Base-by-base conservation (phyloP, 306 rosid genomes). In the Adenanthera pavonina region DNA sequence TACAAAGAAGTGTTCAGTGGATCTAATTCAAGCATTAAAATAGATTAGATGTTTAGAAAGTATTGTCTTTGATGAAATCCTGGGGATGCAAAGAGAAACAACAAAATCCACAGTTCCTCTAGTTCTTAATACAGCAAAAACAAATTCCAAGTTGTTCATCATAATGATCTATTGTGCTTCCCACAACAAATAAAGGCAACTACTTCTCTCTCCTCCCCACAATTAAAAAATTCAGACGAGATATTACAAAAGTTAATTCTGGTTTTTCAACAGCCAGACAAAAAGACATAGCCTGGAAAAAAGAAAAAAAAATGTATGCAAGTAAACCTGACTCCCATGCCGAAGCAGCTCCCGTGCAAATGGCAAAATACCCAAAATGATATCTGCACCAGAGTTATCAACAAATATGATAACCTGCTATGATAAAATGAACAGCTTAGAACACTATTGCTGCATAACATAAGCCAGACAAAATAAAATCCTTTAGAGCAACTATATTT, bases 301-400 rank as follows among this genome's bases (percentile, higher is more conserved):
- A 44, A 33, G n/a, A 69, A 41, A 80, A 17, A 19, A 44, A 33
- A 80, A 87, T 69, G 25, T 46, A 77, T 56, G 78, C 64, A 72
- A 17, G 64, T 86, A 86, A 85, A 95, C 98, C 99, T 93, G 93
- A 77, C 90, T 89, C 76, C 98, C 99, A 6, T 70, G 97, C 53
- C 87, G 90, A 76, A 95, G 94, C 79, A 95, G 89, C 86, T 95
- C 99, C 85, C 97, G 89, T 60, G 97, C 98, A 90, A 95, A 95
- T 54, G 99, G 99, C 69, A 95, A 82, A 80, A 95, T 95, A 59
- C 99, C 98, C 87, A 95, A 88, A 85, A 95, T 86, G 67, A 95
- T 83, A 87, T 95, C 99, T 41, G 99, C 98, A 85, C 99, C 99
- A 77, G 99, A 95, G 82, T 95, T 93, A 84, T 93, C 99, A 19